phyloP scores from a whole-genome alignment of 164 flowering plant genomes.

The Pachysandra terminalis region DNA sequence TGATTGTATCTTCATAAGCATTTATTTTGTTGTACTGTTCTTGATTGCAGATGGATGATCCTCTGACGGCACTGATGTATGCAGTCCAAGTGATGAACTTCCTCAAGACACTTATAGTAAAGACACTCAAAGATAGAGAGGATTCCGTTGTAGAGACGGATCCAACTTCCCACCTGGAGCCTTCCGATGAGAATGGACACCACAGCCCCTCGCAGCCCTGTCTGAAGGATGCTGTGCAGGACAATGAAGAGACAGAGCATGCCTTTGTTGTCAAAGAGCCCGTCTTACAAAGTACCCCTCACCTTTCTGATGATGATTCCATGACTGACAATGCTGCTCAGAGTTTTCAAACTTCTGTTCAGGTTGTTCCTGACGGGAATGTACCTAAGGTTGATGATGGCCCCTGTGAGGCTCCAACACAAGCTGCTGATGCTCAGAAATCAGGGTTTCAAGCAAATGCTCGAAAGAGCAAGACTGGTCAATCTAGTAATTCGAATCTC shows the following conservation, averaged over 20 bases:
- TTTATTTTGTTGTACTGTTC: background rate
- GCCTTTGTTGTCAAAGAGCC: constrained; percentile 28
- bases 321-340: constrained; percentile 12
- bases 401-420: constrained; percentile 20
- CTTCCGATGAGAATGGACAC: constrained; percentile 51
- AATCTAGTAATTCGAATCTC: constrained; percentile 27
- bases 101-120: constrained; percentile 61
- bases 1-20: background rate
- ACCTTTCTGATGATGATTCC: constrained; percentile 17
- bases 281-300: constrained; percentile 21
- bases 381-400: constrained; percentile 14
- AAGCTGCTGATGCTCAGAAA: constrained; percentile 9
- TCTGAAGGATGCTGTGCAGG: constrained; percentile 18
- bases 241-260: constrained; percentile 33
- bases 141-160: constrained; percentile 40
- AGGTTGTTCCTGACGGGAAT: constrained; percentile 21
- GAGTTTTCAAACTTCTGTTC: constrained; percentile 17
- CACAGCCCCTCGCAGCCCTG: constrained; percentile 43
- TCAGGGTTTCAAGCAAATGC: constrained; percentile 8
- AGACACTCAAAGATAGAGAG: constrained; percentile 54
- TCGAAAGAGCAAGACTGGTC: constrained; percentile 21
- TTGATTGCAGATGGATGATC: constrained; percentile 76
- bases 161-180: constrained; percentile 38
- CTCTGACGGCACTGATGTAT: constrained; percentile 82
- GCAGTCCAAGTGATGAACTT: constrained; percentile 93